Percentiles rank a stretch among this genome's conserved stretches.
Conservation (phyloP, 2,329 filamentous ascomycete species). For the Fusarium domesticum region DNA sequence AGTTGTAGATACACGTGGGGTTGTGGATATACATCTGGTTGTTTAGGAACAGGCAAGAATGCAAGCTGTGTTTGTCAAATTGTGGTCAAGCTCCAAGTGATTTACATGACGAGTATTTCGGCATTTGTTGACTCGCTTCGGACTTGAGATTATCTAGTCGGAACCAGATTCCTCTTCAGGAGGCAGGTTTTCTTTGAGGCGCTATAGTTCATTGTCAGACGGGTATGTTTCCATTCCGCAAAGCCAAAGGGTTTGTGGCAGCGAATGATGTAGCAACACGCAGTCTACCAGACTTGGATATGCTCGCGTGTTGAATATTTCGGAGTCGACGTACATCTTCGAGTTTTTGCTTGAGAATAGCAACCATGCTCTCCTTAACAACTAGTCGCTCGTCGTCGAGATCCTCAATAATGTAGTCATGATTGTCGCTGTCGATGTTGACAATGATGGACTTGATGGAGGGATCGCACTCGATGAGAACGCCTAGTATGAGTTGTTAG, state of each 20-base stretch:
- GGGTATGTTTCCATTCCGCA: too few species aligned
- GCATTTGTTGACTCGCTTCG: not conserved
- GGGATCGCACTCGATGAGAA: constrained; percentile 79
- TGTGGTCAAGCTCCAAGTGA: not conserved
- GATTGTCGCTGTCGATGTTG: constrained; percentile 66
- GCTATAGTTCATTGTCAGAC: constrained; percentile 33
- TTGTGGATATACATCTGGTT: not conserved
- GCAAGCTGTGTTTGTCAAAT: not conserved
- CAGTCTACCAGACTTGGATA: too few species aligned
- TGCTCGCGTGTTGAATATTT: too few species aligned
- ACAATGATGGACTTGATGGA: constrained; percentile 84
- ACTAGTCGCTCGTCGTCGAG: constrained; percentile 74
- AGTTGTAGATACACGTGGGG: constrained; percentile 65
- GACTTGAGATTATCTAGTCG: constrained; percentile 32
- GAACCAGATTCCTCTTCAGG: constrained; percentile 52
- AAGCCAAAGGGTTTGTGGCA: constrained; percentile 3
- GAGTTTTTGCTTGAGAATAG: constrained; percentile 63
- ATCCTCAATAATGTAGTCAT: constrained; percentile 77
- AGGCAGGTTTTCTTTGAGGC: constrained; percentile 51
- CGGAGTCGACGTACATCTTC: constrained; percentile 60
- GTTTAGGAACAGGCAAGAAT: not conserved
- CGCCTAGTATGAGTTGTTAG: constrained; percentile 45
- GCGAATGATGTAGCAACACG: not conserved
- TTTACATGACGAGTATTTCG: not conserved
- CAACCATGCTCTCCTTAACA: constrained; percentile 71